These are phyloP conservation scores for Leccinum variicolor DNA, from an alignment of 768 basidiomycete species.

Conservation along the genomic window DNA sequence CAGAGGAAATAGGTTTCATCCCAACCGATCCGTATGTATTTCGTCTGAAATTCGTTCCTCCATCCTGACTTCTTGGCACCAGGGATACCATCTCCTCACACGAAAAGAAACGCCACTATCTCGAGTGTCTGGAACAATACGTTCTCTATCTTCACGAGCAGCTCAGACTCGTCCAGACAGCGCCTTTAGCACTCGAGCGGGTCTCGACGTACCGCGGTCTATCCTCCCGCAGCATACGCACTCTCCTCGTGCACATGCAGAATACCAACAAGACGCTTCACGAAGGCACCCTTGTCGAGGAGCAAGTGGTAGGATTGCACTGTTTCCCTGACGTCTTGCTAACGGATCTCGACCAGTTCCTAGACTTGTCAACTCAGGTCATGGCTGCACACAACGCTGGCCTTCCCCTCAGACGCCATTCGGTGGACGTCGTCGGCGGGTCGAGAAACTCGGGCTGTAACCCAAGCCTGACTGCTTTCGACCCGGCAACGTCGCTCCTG, in stretches of 20 bases:
- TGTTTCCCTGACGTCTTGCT: not conserved
- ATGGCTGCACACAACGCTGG: slow-evolving; percentile 22
- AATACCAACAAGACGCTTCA: slow-evolving; percentile 50
- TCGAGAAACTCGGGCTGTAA: slow-evolving; percentile 10
- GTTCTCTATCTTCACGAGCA: slow-evolving; percentile 64
- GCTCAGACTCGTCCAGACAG: slow-evolving; percentile 45
- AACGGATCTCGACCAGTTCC: slow-evolving; percentile 17
- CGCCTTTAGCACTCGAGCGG: slow-evolving; percentile 48
- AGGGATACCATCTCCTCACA: slow-evolving; percentile 77
- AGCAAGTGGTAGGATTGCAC: slow-evolving; percentile 44
- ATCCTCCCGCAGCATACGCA: slow-evolving; percentile 63
- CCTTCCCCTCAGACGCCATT: slow-evolving; percentile 31
- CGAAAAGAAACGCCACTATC: slow-evolving; percentile 72
- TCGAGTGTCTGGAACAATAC: slow-evolving; percentile 72
- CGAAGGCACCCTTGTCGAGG: slow-evolving; percentile 48
- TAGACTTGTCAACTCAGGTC: slow-evolving; percentile 28
- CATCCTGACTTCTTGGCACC: not conserved
- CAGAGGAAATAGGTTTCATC: slow-evolving; percentile 52
- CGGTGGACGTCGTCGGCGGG: slow-evolving; percentile 22
- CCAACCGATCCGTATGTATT: slow-evolving; percentile 58
- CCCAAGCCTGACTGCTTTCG: slow-evolving; percentile 14
- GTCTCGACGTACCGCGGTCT: slow-evolving; percentile 52
- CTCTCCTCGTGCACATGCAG: slow-evolving; percentile 70
- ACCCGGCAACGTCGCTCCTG: slow-evolving; percentile 10
- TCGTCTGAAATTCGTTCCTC: not conserved